phyloP scores from a whole-genome alignment of 176 grass and related monocot species.

The Tuctoria greenei region DNA sequence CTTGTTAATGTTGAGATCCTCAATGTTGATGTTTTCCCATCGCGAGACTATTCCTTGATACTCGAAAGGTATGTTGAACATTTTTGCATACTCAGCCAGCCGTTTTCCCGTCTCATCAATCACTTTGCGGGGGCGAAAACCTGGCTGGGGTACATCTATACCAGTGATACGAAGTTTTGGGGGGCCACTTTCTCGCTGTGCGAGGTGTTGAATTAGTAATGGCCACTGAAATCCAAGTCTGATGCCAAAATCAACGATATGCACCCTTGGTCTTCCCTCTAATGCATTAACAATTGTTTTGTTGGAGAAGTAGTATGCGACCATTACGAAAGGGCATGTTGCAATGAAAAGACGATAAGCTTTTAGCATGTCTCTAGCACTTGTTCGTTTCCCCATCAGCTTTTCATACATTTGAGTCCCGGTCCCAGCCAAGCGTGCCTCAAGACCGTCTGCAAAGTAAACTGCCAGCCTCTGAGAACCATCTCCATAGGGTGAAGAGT shows the following conservation, averaged over 20 bases:
- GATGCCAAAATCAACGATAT: conserved; percentile 71
- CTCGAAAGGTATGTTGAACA: conserved; percentile 56
- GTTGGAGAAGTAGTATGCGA: conserved; percentile 48
- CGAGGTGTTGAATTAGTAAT: conserved; percentile 49
- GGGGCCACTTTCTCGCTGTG: conserved; percentile 5
- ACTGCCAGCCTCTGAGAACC: conserved; percentile 51
- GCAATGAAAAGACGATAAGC: conserved; percentile 38
- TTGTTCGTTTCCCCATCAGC: conserved; percentile 38
- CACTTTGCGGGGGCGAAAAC: conserved; percentile 44
- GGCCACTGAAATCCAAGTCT: conserved; percentile 61
- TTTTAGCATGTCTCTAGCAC: conserved; percentile 39
- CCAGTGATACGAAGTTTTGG: conserved; percentile 59
- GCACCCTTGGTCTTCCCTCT: conserved; percentile 38
- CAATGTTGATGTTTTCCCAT: conserved; percentile 51
- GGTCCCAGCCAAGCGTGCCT: conserved; percentile 61
- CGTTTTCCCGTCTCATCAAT: conserved; percentile 54
- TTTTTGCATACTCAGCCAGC: conserved; percentile 61
- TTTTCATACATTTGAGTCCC: conserved; percentile 47
- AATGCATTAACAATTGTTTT: conserved; percentile 46
- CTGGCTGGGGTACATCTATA: conserved; percentile 44
- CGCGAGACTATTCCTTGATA: conserved; percentile 57
- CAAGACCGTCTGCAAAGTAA: conserved; percentile 55
- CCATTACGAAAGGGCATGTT: conserved; percentile 46
- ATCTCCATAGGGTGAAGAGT: conserved; percentile 50
- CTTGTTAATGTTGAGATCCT: conserved; percentile 55